A percentile compares a stretch with the other conserved stretches of the same genome.
phyloP scores from a whole-genome alignment of 371 early-diverging fungal species.

The Mortierella sp. region DNA sequence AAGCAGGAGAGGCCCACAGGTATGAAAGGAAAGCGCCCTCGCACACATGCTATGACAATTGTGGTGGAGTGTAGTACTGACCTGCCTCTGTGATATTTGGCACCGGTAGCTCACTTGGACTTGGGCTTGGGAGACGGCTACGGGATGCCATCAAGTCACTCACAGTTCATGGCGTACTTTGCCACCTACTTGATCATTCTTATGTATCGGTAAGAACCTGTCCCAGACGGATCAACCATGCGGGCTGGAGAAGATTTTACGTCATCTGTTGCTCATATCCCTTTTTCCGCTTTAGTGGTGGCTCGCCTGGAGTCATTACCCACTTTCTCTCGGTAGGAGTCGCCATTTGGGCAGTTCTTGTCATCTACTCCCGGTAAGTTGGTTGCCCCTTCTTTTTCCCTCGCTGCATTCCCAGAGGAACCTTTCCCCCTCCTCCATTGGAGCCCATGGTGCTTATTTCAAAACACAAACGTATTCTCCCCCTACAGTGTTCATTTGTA shows the following conservation, averaged over 20 bases:
- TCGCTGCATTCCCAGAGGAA: too few relatives aligned
- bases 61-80: too few relatives aligned
- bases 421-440: too few relatives aligned
- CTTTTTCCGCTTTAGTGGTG: slow-evolving; percentile 18
- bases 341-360: slow-evolving; percentile 24
- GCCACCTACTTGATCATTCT: slow-evolving; percentile 73
- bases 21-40: too few relatives aligned
- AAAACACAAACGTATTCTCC: too few relatives aligned
- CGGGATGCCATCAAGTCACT: slow-evolving; percentile 95
- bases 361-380: slow-evolving; percentile 55
- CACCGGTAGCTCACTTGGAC: too few relatives aligned
- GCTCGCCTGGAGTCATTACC: slow-evolving; percentile 16
- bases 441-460: too few relatives aligned
- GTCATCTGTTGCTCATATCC: not conserved
- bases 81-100: too few relatives aligned
- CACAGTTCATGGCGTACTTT: slow-evolving; percentile 93
- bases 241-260: too few relatives aligned
- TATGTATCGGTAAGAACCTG: slow-evolving; percentile 60
- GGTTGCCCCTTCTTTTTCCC: not conserved
- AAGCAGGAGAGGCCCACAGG: slow-evolving; percentile 78
- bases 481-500: slow-evolving; percentile 75
- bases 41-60: too few relatives aligned
- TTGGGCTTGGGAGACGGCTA: slow-evolving; percentile 80
- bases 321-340: slow-evolving; percentile 24
- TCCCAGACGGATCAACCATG: too few relatives aligned